Evolutionary conservation across 73 alveolate species (phyloP).

Genomic region (Effrenium voratum): DNA sequence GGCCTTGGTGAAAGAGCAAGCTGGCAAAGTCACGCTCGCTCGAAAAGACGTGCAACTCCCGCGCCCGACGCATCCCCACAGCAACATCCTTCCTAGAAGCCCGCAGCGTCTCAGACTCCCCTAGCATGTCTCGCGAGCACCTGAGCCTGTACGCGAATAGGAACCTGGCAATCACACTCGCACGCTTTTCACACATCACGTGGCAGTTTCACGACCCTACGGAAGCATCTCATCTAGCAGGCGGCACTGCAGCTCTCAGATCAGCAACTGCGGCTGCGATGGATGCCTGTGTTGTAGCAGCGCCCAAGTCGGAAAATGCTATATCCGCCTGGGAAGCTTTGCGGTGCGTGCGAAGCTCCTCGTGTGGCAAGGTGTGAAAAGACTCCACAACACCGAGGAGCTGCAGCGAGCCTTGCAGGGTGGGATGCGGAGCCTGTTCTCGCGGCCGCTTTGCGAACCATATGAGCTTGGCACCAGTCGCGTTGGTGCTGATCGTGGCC

Average conservation of each 20-base stretch:
- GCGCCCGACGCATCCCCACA: too few species aligned
- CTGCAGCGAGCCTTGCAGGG: background rate
- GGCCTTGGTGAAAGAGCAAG: too few species aligned
- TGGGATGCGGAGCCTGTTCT: background rate
- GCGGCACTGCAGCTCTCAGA: background rate
- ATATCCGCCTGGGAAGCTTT: conserved; percentile 24
- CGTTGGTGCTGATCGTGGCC: background rate
- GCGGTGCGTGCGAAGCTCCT: background rate
- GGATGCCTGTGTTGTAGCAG: background rate
- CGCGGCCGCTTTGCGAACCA: conserved; percentile 16
- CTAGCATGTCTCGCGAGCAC: too few species aligned
- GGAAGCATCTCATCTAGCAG: too few species aligned
- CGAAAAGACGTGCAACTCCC: too few species aligned
- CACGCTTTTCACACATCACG: too few species aligned
- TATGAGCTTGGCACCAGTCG: background rate
- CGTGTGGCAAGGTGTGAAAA: background rate
- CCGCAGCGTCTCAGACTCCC: too few species aligned
- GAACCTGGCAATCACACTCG: too few species aligned
- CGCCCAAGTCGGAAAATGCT: background rate
- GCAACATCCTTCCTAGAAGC: too few species aligned
- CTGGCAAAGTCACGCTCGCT: too few species aligned
- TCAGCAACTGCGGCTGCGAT: background rate
- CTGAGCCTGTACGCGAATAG: too few species aligned
- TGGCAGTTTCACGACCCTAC: too few species aligned
- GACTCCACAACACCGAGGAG: background rate